phyloP scores from a whole-genome alignment of 345 rosid genomes.

The Balakata baccata region DNA sequence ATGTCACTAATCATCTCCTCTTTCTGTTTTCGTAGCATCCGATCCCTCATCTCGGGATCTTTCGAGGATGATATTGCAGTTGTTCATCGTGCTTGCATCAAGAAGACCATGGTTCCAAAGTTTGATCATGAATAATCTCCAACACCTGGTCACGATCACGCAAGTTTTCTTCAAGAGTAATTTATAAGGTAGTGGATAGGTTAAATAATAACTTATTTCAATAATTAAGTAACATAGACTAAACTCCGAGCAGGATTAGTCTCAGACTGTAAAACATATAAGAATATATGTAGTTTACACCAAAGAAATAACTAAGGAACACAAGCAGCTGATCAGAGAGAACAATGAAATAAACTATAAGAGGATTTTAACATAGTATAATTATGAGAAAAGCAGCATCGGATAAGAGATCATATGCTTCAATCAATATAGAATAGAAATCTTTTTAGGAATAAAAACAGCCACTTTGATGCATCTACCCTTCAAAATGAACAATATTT shows the following conservation, averaged over 20 bases:
- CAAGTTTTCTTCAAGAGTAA: neutral
- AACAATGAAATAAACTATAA: neutral
- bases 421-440: too few relatives aligned
- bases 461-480: neutral
- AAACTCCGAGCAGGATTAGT: too few relatives aligned
- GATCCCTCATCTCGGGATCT: conserved; percentile 26
- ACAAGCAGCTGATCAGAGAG: neutral
- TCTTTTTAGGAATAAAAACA: too few relatives aligned
- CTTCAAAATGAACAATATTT: neutral
- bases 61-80: conserved; percentile 65
- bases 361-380: neutral
- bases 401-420: too few relatives aligned
- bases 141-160: conserved; percentile 55
- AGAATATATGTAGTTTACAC: too few relatives aligned
- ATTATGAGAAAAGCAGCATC: too few relatives aligned
- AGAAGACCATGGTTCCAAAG: conserved; percentile 98
- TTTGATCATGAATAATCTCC: conserved; percentile 91
- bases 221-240: too few relatives aligned
- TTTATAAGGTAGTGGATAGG: neutral
- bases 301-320: neutral
- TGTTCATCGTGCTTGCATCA: conserved; percentile 81
- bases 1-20: conserved; percentile 1
- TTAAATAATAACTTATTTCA: neutral
- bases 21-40: conserved; percentile 11
- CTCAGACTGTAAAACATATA: too few relatives aligned